These are phyloP conservation scores for Psilocybe azurescens DNA, from an alignment of 768 basidiomycete genomes.

Conservation along the genomic window DNA sequence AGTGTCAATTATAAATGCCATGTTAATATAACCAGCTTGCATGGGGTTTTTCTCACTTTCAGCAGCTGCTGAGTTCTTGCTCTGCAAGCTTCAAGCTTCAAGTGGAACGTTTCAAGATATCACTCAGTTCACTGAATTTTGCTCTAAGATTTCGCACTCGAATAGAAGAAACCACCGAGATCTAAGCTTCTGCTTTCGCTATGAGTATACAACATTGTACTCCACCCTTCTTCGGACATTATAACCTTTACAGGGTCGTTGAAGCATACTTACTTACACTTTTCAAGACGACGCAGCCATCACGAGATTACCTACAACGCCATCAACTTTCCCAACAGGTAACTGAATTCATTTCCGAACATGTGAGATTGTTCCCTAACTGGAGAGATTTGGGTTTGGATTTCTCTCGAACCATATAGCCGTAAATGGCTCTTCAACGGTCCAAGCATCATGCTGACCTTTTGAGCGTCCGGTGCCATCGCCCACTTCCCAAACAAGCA, in stretches of 20 bases:
- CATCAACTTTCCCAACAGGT: not conserved
- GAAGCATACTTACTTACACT: not conserved
- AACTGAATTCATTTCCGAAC: not conserved
- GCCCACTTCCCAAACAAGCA: slow-evolving; percentile 2
- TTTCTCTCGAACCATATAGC: not conserved
- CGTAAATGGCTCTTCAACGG: not conserved
- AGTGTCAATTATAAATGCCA: too few relatives aligned
- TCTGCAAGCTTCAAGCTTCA: too few relatives aligned
- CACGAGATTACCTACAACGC: not conserved
- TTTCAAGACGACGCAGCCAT: not conserved
- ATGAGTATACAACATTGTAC: not conserved
- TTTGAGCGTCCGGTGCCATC: slow-evolving; percentile 4
- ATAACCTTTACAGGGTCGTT: not conserved
- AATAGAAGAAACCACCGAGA: not conserved
- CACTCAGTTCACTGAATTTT: too few relatives aligned
- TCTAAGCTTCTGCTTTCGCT: not conserved
- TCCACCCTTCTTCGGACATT: not conserved
- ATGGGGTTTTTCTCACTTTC: too few relatives aligned
- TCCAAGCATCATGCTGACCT: not conserved
- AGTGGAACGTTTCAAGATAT: too few relatives aligned
- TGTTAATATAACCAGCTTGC: too few relatives aligned
- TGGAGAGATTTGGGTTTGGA: not conserved
- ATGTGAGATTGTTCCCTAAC: not conserved
- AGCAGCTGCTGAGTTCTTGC: too few relatives aligned
- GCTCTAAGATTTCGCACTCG: too few relatives aligned